Evolutionary conservation across 2,329 filamentous ascomycete species (phyloP), one percentile per base, ranked within the genome.

Genomic region (Botrytis hyacinthi): DNA sequence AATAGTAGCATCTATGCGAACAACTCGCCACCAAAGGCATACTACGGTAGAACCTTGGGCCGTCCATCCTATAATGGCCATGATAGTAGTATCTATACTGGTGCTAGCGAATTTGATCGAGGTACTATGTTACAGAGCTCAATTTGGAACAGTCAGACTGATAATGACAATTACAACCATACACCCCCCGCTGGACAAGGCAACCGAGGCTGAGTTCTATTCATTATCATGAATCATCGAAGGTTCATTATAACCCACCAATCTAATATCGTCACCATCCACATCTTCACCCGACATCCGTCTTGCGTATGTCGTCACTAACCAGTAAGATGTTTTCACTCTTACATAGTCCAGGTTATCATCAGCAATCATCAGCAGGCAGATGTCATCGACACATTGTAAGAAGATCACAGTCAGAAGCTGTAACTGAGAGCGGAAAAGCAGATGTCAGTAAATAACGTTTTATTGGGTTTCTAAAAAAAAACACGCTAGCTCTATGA

Each of bases 1-100:
- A 80, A 82, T 1, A 88, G 86, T 78, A 87, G 85, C 75, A 76
- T 89, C 35, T 87, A 86, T 73, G 84, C 83, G 59, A 84, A 86
- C 48, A 86, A 85, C 70, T 73, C 71, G 7, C 74, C 78, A 37
- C 74, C 71, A 71, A 73, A 72, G 63, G 60, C 61, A 44, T 61
- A 65, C 67, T 66, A 68, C 29, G 65, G n/a, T 66, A 65, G 73
- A 48, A 74, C 62, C 16, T 71, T 66, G 22, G 69, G 69, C 61
- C 61, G 26, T 42, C 14, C 61, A 51, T 73, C 74, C 51, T 71
- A 67, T 35, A 76, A 76, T 74, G 76, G 73, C 6, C 35, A 79
- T 42, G 77, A 78, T 51, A 77, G 74, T 32, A 80, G 77, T 37
- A 48, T 72, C 40, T 78, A 79, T 75, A 35, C 75, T 35, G 77